These are phyloP conservation scores for Hypoxylon sp. DNA, from an alignment of 2,329 filamentous ascomycete genomes.

Conservation along the genomic window DNA sequence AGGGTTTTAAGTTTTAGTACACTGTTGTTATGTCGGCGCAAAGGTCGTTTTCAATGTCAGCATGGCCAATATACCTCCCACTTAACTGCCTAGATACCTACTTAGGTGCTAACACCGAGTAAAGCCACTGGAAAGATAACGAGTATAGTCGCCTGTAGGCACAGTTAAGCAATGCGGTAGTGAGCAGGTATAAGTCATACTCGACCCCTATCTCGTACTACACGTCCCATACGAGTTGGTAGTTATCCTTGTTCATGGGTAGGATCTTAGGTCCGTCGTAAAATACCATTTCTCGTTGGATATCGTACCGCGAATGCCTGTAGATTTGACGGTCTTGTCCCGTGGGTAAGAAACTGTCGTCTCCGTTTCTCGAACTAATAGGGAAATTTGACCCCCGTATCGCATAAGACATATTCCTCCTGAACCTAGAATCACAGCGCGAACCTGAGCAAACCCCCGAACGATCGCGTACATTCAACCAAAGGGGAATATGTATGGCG, in stretches of 20 bases:
- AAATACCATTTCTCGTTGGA: neutral
- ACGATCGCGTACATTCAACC: conserved; percentile 3
- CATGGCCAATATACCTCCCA: neutral
- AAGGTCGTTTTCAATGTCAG: neutral
- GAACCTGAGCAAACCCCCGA: conserved; percentile 1
- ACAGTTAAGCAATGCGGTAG: conserved; percentile 4
- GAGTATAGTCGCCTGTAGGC: neutral
- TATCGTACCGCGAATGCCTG: neutral
- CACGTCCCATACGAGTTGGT: neutral
- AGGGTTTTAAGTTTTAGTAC: neutral
- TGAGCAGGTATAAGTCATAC: neutral
- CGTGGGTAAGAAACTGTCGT: neutral
- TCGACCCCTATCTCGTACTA: conserved; percentile 5
- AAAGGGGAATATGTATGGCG: neutral
- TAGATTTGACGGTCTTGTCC: neutral
- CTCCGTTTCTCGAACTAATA: neutral
- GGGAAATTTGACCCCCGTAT: neutral
- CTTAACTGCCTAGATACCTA: no score
- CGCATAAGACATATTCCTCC: neutral
- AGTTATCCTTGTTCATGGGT: conserved; percentile 1
- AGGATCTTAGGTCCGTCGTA: conserved; percentile 1
- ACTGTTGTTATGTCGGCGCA: neutral
- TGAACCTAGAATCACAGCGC: conserved; percentile 8
- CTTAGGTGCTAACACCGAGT: neutral
- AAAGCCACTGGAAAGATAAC: neutral